Conservation (phyloP, 129 eudicot species). For the Daucus carota region DH1_v3.0 NC_030388.2:2249001-2249500, state of each 20-base stretch:
- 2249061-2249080: not conserved
- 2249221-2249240: not conserved
- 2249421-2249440: not conserved
- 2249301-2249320: not conserved
- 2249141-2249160: not conserved
- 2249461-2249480: not conserved
- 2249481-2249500: not conserved
- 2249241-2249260: not conserved
- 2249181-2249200: not conserved
- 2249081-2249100: not conserved
- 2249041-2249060: not conserved
- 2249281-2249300: not conserved
- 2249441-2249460: not conserved
- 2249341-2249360: not conserved
- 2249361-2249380: not conserved
- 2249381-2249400: not conserved
- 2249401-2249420: not conserved
- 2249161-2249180: not conserved
- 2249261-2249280: not conserved
- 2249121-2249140: not conserved
- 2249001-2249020: not conserved
- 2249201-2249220: not conserved
- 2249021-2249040: not conserved
- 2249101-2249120: not conserved
- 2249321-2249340: not conserved